Conservation (phyloP, 495 filamentous ascomycete species). For the Penicillium coprophilum region DNA sequence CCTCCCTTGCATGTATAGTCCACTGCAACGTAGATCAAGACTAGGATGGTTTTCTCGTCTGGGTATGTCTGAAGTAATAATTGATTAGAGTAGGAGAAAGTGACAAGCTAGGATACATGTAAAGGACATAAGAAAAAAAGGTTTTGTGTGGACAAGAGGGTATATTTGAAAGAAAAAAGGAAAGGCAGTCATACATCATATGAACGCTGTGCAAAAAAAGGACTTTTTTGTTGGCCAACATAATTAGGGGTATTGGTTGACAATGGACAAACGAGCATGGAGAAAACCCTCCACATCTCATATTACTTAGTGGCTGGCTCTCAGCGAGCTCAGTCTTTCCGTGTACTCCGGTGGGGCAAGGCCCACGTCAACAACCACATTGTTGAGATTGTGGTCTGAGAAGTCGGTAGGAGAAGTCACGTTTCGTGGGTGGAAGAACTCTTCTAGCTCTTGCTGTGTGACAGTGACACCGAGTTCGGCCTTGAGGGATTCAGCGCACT, state of each 20-base stretch:
- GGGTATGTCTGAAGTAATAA: not conserved
- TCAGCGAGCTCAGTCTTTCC: slow-evolving; percentile 9
- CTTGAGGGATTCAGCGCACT: slow-evolving; percentile 22
- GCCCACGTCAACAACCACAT: slow-evolving; percentile 17
- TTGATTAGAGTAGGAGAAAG: not conserved
- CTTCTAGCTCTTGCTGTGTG: slow-evolving; percentile 39
- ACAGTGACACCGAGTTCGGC: slow-evolving; percentile 22
- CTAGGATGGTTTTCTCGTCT: not conserved
- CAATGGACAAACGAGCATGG: not conserved
- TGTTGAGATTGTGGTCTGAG: not conserved
- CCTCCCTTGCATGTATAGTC: no score
- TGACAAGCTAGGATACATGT: not conserved
- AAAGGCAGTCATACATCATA: not conserved
- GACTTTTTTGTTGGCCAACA: slow-evolving; percentile 6
- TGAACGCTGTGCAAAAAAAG: not conserved
- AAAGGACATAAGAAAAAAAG: not conserved
- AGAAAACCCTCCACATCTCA: not conserved
- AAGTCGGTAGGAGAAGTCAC: slow-evolving; percentile 20
- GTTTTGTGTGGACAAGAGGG: not conserved
- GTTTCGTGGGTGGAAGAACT: slow-evolving; percentile 41
- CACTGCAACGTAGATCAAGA: not conserved
- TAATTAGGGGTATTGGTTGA: slow-evolving; percentile 8
- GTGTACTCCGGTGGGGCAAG: slow-evolving; percentile 26
- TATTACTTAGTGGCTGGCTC: not conserved
- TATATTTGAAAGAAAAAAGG: not conserved